Evolutionary conservation across 2,329 filamentous ascomycete genomes (phyloP).

Genomic region (Coleophoma crateriformis): DNA sequence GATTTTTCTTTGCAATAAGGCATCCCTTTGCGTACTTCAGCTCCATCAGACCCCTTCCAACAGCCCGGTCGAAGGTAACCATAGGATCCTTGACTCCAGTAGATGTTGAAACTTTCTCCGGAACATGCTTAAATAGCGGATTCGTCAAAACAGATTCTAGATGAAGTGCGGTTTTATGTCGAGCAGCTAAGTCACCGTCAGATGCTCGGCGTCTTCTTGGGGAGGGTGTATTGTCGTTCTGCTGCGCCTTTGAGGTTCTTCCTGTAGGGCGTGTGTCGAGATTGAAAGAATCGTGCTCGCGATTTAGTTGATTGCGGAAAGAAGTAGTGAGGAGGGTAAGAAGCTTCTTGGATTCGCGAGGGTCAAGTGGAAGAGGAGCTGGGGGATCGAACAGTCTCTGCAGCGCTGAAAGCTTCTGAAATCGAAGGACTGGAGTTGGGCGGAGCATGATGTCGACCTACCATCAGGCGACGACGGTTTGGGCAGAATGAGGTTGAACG

Average conservation of each 20-base stretch:
- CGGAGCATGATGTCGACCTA: constrained; percentile 38
- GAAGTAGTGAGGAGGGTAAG: constrained; percentile 55
- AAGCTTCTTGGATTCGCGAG: constrained; percentile 52
- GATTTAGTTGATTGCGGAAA: constrained; percentile 58
- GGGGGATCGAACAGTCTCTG: constrained; percentile 40
- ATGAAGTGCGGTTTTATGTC: constrained; percentile 34
- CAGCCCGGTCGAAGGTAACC: constrained; percentile 24
- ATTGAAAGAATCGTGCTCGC: constrained; percentile 33
- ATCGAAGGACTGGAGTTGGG: constrained; percentile 37
- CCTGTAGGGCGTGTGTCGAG: constrained; percentile 22
- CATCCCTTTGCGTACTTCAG: constrained; percentile 16
- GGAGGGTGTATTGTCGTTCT: constrained; percentile 1
- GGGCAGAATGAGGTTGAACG: not conserved
- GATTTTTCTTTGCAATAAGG: constrained; percentile 14
- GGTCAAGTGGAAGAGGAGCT: constrained; percentile 44
- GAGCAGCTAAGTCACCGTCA: constrained; percentile 4
- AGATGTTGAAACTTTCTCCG: not conserved
- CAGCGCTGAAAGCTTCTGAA: constrained; percentile 40
- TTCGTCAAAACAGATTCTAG: constrained; percentile 43
- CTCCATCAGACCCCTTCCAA: constrained; percentile 24
- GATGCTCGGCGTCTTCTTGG: constrained; percentile 11
- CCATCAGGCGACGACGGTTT: constrained; percentile 2
- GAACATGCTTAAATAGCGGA: constrained; percentile 33
- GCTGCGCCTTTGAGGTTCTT: not conserved
- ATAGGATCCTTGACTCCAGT: constrained; percentile 15